Percentiles rank a stretch among this genome's conserved stretches.
Evolutionary conservation across 1,284 basidiomycete species (phyloP).

Genomic region (Tremellales sp.): DNA sequence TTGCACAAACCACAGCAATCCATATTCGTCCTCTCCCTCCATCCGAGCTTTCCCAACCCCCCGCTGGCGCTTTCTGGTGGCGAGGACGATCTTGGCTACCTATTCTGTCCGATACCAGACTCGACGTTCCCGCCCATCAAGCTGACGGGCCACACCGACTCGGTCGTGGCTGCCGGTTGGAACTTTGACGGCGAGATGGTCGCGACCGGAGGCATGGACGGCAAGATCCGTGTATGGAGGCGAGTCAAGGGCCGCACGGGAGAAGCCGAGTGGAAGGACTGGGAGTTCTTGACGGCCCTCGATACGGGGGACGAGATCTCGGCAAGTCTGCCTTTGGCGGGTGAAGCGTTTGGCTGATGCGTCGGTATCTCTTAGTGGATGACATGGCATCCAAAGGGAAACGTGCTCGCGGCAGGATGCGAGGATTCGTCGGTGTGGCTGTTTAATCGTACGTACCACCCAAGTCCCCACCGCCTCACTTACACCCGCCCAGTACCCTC

Average conservation of each 20-base stretch:
- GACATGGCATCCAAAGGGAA: conserved; percentile 93
- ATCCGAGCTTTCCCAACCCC: conserved; percentile 66
- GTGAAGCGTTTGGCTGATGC: not conserved
- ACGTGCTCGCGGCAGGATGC: conserved; percentile 82
- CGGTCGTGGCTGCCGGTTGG: conserved; percentile 76
- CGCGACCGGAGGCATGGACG: conserved; percentile 97
- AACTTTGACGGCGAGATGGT: conserved; percentile 85
- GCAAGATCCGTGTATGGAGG: conserved; percentile 85
- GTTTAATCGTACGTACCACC: conserved; percentile 72
- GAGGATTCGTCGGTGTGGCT: conserved; percentile 97
- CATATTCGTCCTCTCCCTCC: conserved; percentile 79
- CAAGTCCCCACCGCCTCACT: not conserved
- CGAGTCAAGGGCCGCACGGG: conserved; percentile 52
- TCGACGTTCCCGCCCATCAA: conserved; percentile 69
- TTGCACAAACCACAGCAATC: conserved; percentile 53
- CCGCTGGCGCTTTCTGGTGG: conserved; percentile 86
- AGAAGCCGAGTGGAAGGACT: conserved; percentile 60
- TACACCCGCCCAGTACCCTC: conserved; percentile 65
- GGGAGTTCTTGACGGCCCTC: conserved; percentile 89
- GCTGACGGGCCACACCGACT: conserved; percentile 88
- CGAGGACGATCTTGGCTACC: conserved; percentile 90
- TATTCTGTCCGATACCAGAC: conserved; percentile 58
- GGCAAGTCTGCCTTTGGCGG: conserved; percentile 54
- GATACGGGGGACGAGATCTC: conserved; percentile 93
- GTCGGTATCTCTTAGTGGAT: conserved; percentile 70